These are phyloP conservation scores for Agaricales sp. DNA, from an alignment of 1,284 basidiomycete genomes.

Conservation along the genomic window DNA sequence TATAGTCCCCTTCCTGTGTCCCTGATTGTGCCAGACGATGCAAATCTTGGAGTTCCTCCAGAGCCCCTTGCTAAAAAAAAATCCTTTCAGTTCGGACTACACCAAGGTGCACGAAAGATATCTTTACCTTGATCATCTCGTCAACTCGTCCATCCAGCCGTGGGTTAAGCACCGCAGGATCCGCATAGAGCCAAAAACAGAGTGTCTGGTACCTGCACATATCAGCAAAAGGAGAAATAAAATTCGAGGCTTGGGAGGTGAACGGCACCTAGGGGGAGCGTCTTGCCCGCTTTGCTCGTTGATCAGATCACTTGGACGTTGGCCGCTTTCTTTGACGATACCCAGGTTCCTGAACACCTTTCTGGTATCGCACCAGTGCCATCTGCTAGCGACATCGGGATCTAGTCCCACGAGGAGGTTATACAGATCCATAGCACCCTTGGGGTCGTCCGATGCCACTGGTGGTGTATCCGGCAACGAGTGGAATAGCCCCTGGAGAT, in stretches of 20 bases:
- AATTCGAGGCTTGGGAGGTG: neutral
- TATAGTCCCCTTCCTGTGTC: conserved; percentile 39
- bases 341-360: conserved; percentile 80
- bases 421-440: conserved; percentile 53
- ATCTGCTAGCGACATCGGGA: conserved; percentile 65
- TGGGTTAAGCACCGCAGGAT: conserved; percentile 49
- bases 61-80: conserved; percentile 57
- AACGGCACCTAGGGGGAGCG: conserved; percentile 36
- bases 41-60: conserved; percentile 70
- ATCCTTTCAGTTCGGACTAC: conserved; percentile 5
- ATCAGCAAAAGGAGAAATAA: neutral
- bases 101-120: neutral
- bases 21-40: conserved; percentile 23
- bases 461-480: conserved; percentile 44
- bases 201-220: conserved; percentile 66
- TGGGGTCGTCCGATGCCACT: conserved; percentile 38
- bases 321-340: conserved; percentile 70
- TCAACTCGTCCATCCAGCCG: conserved; percentile 80
- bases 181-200: conserved; percentile 88
- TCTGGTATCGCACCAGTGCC: conserved; percentile 94
- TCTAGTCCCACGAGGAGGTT: conserved; percentile 66
- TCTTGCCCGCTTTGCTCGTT: conserved; percentile 45
- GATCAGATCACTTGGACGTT: conserved; percentile 61
- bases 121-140: conserved; percentile 74
- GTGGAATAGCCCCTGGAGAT: conserved; percentile 40